These are phyloP conservation scores for Achaetomium macrosporum DNA, from an alignment of 2,329 filamentous ascomycete genomes.

Conservation along the genomic window DNA sequence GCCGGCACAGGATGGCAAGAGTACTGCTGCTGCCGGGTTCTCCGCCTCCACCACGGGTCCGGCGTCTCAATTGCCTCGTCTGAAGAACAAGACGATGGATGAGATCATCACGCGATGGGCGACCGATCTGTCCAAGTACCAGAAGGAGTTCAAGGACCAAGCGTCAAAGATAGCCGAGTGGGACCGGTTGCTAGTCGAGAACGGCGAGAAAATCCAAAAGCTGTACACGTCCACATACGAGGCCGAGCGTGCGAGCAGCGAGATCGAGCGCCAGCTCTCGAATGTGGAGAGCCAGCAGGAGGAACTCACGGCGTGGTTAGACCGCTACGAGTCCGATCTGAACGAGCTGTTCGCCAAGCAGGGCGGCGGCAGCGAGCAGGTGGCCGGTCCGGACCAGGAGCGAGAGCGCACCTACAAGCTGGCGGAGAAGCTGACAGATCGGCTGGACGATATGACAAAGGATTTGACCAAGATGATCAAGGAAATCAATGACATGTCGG, in stretches of 20 bases:
- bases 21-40: conserved; percentile 36
- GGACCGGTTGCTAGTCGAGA: conserved; percentile 89
- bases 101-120: conserved; percentile 98
- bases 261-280: conserved; percentile 87
- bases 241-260: conserved; percentile 84
- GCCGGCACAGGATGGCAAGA: conserved; percentile 14
- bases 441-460: conserved; percentile 88
- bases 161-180: conserved; percentile 81
- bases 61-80: conserved; percentile 74
- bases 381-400: conserved; percentile 89
- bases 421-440: conserved; percentile 86
- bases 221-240: conserved; percentile 89
- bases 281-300: conserved; percentile 89
- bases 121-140: conserved; percentile 88
- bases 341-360: conserved; percentile 81
- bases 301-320: conserved; percentile 81
- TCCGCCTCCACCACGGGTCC: conserved; percentile 75
- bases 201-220: conserved; percentile 90
- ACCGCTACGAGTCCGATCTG: conserved; percentile 86
- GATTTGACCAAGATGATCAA: conserved; percentile 95
- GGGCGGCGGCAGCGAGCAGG: conserved; percentile 53
- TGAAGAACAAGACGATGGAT: conserved; percentile 99
- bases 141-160: conserved; percentile 92
- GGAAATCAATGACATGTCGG: conserved; percentile 92
- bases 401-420: conserved; percentile 93